A percentile compares a stretch with the other conserved stretches of the same genome.
Conservation (phyloP, 306 rosid species). For the Arachis hypogaea region DNA sequence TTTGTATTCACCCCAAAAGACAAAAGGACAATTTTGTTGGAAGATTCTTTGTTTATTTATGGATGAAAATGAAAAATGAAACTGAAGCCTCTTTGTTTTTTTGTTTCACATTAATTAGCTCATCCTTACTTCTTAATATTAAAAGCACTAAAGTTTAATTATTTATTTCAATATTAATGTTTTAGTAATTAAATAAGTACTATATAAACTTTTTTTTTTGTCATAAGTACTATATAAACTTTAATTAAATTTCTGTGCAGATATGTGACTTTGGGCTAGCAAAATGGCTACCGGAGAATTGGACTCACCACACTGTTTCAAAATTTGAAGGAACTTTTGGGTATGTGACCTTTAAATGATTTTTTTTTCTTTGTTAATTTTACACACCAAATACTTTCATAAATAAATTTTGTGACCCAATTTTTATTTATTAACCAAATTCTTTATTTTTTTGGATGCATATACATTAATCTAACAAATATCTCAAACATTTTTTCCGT, state of each 20-base stretch:
- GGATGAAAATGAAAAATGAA: constrained; percentile 15
- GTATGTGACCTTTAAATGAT: constrained; percentile 49
- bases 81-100: neutral
- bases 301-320: constrained; percentile 89
- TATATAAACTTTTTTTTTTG: neutral
- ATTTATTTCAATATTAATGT: constrained; percentile 12
- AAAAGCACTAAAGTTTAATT: constrained; percentile 9
- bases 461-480: too few relatives aligned
- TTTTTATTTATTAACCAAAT: too few relatives aligned
- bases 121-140: neutral
- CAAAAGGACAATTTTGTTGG: constrained; percentile 18
- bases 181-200: constrained; percentile 3
- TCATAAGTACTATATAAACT: neutral
- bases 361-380: too few relatives aligned
- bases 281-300: constrained; percentile 93
- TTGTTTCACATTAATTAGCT: neutral
- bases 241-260: constrained; percentile 38
- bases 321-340: constrained; percentile 99
- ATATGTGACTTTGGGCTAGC: constrained; percentile 98
- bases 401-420: too few relatives aligned
- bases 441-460: too few relatives aligned
- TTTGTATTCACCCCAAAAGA: constrained; percentile 27
- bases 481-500: too few relatives aligned
- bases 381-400: too few relatives aligned
- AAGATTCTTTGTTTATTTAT: constrained; percentile 20